Percentiles rank a stretch among this genome's conserved stretches.
phyloP scores from a whole-genome alignment of 1,139 yeast species.

The Hyphopichia wangnamkhiaoensis region DNA sequence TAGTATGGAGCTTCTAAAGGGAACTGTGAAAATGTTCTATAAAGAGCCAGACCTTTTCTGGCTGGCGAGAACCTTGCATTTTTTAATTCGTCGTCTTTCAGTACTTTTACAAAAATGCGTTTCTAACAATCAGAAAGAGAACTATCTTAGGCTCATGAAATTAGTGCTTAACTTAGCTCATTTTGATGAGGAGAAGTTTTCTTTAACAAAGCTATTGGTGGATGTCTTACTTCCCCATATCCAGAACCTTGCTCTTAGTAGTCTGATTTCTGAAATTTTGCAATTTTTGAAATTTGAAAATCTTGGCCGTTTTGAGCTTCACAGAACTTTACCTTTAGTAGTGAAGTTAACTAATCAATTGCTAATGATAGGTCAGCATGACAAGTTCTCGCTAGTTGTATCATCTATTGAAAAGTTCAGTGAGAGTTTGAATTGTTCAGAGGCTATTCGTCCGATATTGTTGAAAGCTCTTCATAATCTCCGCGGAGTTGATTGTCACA shows the following conservation, averaged over 20 bases:
- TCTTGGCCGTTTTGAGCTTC: constrained; percentile 9
- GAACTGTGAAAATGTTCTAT: constrained; percentile 19
- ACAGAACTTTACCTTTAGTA: constrained; percentile 11
- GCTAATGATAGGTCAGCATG: too few species aligned
- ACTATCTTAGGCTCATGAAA: constrained; percentile 40
- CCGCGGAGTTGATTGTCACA: not conserved
- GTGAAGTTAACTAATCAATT: constrained; percentile 11
- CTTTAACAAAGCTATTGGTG: constrained; percentile 22
- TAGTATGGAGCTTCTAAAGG: constrained; percentile 22
- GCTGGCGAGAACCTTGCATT: constrained; percentile 35
- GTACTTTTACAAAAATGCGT: constrained; percentile 21
- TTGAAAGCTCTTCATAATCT: not conserved
- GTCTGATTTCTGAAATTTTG: constrained; percentile 23
- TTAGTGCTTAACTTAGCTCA: constrained; percentile 33
- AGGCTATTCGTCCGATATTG: not conserved
- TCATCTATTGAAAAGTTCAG: not conserved
- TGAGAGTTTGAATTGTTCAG: not conserved
- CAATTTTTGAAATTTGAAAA: constrained; percentile 10
- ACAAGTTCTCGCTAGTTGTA: too few species aligned
- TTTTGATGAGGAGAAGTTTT: constrained; percentile 10
- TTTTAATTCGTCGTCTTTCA: constrained; percentile 37
- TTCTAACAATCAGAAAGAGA: constrained; percentile 21
- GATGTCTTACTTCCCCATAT: constrained; percentile 22
- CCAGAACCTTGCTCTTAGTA: constrained; percentile 12
- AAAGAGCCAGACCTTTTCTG: constrained; percentile 28